phyloP scores from a whole-genome alignment of 2,329 filamentous ascomycete genomes.

The Thyridium curvatum region DNA sequence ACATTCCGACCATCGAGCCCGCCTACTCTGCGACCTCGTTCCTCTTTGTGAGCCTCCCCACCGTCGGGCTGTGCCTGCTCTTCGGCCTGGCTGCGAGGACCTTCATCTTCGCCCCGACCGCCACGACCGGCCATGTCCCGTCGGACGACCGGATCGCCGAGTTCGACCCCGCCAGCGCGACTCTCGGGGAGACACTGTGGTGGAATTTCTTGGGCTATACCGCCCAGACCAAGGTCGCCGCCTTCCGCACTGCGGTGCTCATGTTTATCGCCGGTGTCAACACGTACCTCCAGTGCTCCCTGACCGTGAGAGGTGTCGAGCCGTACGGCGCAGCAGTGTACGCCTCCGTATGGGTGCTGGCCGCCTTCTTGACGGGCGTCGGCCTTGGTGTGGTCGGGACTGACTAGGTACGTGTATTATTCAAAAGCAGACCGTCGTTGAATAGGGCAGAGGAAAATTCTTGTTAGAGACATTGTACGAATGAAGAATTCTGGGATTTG shows the following conservation, averaged over 20 bases:
- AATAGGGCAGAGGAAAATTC: too few species aligned
- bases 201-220: slow-evolving; percentile 69
- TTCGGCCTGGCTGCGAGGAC: slow-evolving; percentile 65
- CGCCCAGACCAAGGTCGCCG: slow-evolving; percentile 54
- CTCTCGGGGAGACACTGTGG: slow-evolving; percentile 61
- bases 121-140: slow-evolving; percentile 41
- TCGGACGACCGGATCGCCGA: slow-evolving; percentile 43
- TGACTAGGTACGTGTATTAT: slow-evolving; percentile 28
- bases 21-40: slow-evolving; percentile 25
- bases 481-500: too few species aligned
- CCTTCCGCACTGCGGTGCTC: slow-evolving; percentile 57
- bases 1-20: slow-evolving; percentile 60
- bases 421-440: neutral
- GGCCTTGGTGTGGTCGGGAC: slow-evolving; percentile 42
- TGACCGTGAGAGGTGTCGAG: slow-evolving; percentile 66
- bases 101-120: slow-evolving; percentile 71
- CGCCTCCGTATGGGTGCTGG: slow-evolving; percentile 67
- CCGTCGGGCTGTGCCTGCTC: slow-evolving; percentile 30
- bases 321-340: slow-evolving; percentile 64
- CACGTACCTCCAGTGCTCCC: slow-evolving; percentile 58
- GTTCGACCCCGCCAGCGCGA: slow-evolving; percentile 61
- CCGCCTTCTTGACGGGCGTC: slow-evolving; percentile 53
- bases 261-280: slow-evolving; percentile 50
- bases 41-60: slow-evolving; percentile 54
- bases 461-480: too few species aligned